phyloP scores from a whole-genome alignment of 768 basidiomycete genomes.

The Cantharellus anzutake region DNA sequence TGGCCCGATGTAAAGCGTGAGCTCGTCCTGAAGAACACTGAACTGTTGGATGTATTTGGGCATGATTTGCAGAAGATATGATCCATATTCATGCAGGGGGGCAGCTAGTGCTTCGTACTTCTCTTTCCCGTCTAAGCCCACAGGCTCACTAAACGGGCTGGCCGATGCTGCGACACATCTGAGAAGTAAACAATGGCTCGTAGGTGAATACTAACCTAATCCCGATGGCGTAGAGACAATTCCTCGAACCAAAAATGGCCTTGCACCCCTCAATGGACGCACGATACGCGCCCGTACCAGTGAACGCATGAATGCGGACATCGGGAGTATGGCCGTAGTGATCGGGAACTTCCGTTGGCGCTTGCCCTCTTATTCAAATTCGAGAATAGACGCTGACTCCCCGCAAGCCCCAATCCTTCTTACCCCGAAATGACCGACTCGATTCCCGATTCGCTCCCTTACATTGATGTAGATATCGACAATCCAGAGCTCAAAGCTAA shows the following conservation, averaged over 20 bases:
- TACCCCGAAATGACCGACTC: not conserved
- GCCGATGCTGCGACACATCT: constrained; percentile 2
- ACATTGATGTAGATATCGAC: constrained; percentile 86
- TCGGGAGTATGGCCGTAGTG: not conserved
- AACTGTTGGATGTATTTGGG: constrained; percentile 98
- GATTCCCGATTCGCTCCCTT: constrained; percentile 65
- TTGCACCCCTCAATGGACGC: not conserved
- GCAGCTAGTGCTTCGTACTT: constrained; percentile 56
- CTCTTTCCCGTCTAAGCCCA: constrained; percentile 66
- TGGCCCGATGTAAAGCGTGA: constrained; percentile 75
- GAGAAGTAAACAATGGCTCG: not conserved
- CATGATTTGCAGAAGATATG: constrained; percentile 80
- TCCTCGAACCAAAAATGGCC: not conserved
- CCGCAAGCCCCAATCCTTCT: not conserved
- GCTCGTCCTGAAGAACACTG: constrained; percentile 89
- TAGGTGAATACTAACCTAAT: not conserved
- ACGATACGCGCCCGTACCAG: not conserved
- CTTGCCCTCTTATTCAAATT: too few species aligned
- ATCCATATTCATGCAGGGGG: constrained; percentile 76
- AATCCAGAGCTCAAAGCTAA: constrained; percentile 51
- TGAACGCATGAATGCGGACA: not conserved
- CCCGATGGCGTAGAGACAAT: not conserved
- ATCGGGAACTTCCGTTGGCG: too few species aligned
- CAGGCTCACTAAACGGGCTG: constrained; percentile 75
- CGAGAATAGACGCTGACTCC: too few species aligned